These are phyloP conservation scores for Rhododendron molle DNA, from an alignment of 148 eudicot genomes.

Conservation along the genomic window DNA sequence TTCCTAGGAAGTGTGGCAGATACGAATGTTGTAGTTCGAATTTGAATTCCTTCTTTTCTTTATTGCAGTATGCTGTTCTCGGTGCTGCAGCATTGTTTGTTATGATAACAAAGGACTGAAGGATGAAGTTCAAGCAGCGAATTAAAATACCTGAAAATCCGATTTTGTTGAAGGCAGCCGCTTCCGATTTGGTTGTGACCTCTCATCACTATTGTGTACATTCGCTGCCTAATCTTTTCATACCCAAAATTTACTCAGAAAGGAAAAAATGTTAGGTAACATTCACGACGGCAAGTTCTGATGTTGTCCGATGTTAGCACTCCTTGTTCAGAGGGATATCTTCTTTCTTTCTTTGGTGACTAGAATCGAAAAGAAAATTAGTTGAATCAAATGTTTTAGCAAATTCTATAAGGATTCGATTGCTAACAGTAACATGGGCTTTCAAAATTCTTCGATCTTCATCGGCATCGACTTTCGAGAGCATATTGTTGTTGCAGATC, in stretches of 20 bases:
- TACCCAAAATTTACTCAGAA: not conserved
- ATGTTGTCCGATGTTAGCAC: not conserved
- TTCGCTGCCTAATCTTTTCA: not conserved
- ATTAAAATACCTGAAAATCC: not conserved
- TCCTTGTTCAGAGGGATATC: not conserved
- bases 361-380: not conserved
- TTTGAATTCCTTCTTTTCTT: not conserved
- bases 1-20: not conserved
- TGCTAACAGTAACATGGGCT: not conserved
- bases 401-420: not conserved
- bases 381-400: not conserved
- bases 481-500: not conserved
- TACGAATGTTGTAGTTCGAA: not conserved
- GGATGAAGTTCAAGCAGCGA: not conserved
- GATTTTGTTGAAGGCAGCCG: not conserved
- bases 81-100: slow-evolving; percentile 55
- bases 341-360: not conserved
- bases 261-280: not conserved
- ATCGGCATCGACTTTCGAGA: not conserved
- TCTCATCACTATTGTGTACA: not conserved
- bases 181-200: not conserved
- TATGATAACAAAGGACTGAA: slow-evolving; percentile 50
- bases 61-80: slow-evolving; percentile 52
- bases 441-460: not conserved
- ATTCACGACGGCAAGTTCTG: not conserved